Evolutionary conservation across 768 basidiomycete genomes (phyloP), one percentile per base, ranked within the genome.

Genomic region (Dioszegia crocea): DNA sequence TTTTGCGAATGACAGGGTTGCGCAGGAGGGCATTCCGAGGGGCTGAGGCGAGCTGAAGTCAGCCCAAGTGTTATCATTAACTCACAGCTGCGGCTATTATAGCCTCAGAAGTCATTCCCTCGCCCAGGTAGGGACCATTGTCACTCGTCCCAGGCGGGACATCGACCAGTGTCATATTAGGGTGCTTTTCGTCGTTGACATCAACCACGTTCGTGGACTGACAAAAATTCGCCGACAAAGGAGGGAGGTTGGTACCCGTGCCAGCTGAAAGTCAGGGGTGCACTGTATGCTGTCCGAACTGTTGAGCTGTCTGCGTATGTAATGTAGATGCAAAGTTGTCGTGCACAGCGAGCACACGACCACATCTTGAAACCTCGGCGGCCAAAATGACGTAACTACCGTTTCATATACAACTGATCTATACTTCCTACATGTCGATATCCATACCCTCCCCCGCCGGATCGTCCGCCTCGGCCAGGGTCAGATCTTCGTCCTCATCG

Each of bases 401-500:
- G 29, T 29, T 48, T 48, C 40, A 48, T 33, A 8, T 48, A n/a
- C n/a, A 12, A 29, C 14, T 29, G 30, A 6, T 3, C n/a, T n/a
- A n/a, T n/a, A n/a, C n/a, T n/a, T 12, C 14, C 24, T 50, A 52
- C 57, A 67, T 61, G 17, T 48, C 60, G 41, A 59, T 40, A 39
- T 59, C 65, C 57, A 57, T 51, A 19, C 54, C 64, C 29, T 30
- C 57, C 17, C 23, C 58, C 19, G 24, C 30, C 27, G 12, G 10
- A 24, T 14, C 16, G 2, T 10, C 55, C 21, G 27, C 26, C 39
- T 46, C 50, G 6, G 26, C 36, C 57, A 48, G 27, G 29, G 36
- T 23, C 31, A 60, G 16, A 55, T 62, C 43, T 52, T 64, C 68
- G 29, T 65, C 69, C 43, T 71, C 69, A 23, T 67, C 58, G 4